Base-by-base conservation (phyloP, 2,329 filamentous ascomycete genomes). In the Blastomyces parvus region DNA sequence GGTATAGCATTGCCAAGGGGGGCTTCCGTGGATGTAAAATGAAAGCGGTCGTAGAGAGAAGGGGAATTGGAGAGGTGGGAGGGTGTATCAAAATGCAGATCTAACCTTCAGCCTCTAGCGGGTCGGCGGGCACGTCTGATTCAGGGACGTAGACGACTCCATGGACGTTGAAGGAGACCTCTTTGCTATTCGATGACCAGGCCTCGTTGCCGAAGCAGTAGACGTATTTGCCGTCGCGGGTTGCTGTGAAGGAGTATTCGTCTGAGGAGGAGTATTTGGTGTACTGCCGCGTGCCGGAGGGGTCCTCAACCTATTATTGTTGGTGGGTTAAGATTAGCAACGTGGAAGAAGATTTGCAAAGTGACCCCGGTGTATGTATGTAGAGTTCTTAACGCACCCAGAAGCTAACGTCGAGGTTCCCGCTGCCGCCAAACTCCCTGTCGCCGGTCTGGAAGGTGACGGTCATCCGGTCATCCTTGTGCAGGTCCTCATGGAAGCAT, bases 131-230 rank as follows among this genome's bases (percentile, higher is more conserved):
- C 65, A 88, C 83, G 71, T 97, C 93, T 65, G 84, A 82, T 77
- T 97, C 94, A 63, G 90, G 89, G 60, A 99, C 91, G 78, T 97
- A 99, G 74, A 99, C 93, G 68, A 99, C 91, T 70, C 94, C 94
- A 79, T 99, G 94, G 61, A 99, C 94, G 77, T 99, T 99, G 86
- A 99, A 99, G 63, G 91, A 96, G 62, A 99, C 93, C 78, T 99
- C 94, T 80, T 99, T 99, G 75, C 86, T 95, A 77, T 91, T 91
- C 64, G 92, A 91, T 64, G 90, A 90, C 91, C 93, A 99, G 77
- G 94, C 88, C 82, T 97, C 93, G 79, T 99, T 99, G 79, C 94
- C 95, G 81, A 99, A 99, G 86, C 94, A 99, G 86, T 99, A 99
- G 64, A 85, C 82, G 81, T 89, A 97, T 79, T 89, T 91, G 68